Evolutionary conservation across 106 monocot genomes (phyloP).

Genomic region (Platanthera guangdongensis): DNA sequence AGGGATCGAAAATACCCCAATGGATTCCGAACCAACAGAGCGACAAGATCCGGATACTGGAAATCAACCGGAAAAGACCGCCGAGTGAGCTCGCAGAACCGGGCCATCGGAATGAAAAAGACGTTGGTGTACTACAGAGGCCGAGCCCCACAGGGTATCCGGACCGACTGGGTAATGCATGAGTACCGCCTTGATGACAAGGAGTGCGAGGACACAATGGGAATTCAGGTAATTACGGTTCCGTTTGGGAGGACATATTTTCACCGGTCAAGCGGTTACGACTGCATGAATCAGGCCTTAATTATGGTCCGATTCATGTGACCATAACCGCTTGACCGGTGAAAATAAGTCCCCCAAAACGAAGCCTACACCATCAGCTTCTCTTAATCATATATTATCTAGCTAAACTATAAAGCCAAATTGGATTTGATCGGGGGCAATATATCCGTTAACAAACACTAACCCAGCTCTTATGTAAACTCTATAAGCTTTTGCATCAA

Average conservation of each 20-base stretch:
- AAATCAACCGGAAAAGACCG: constrained; percentile 37
- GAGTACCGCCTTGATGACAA: constrained; percentile 33
- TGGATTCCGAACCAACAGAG: constrained; percentile 29
- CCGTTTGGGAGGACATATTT: no score
- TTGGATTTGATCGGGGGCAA: no score
- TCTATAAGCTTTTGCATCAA: background rate
- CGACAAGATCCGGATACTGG: constrained; percentile 34
- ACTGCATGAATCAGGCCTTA: no score
- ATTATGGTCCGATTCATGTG: no score
- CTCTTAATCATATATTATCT: background rate
- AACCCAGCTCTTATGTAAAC: background rate
- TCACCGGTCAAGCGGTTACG: no score
- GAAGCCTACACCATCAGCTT: background rate
- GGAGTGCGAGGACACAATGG: constrained; percentile 26
- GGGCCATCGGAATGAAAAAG: constrained; percentile 32
- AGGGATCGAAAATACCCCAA: constrained; percentile 32
- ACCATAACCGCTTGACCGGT: no score
- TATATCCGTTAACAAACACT: no score
- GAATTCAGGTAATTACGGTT: constrained; percentile 22
- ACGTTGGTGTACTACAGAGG: constrained; percentile 29
- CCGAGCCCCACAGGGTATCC: constrained; percentile 29
- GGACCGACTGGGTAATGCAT: constrained; percentile 36
- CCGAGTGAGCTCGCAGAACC: constrained; percentile 13
- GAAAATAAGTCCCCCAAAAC: no score
- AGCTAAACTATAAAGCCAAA: background rate